Evolutionary conservation across 768 basidiomycete genomes (phyloP).

Genomic region (Suillus fuscotomentosus): DNA sequence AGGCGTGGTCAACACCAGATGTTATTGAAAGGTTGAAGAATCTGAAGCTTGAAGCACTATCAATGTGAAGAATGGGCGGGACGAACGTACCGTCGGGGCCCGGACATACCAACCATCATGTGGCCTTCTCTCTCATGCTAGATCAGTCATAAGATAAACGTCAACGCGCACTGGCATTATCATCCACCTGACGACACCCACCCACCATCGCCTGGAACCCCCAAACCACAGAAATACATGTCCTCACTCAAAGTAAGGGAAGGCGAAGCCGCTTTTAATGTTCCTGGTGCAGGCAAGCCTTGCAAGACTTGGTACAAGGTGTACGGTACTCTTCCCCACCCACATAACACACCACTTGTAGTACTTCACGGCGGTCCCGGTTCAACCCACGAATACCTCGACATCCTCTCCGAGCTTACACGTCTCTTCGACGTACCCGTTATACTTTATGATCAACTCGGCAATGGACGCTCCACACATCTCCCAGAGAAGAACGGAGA

Average conservation of each 20-base stretch:
- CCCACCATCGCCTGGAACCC: not conserved
- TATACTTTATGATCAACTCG: conserved; percentile 57
- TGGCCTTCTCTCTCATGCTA: not conserved
- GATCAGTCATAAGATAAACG: not conserved
- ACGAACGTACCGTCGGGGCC: too few species aligned
- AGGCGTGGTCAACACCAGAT: not conserved
- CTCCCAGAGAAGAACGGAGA: conserved; percentile 46
- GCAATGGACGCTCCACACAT: conserved; percentile 53
- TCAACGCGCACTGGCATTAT: too few species aligned
- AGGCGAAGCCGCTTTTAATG: conserved; percentile 27
- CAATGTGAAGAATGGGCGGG: not conserved
- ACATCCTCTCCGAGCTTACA: conserved; percentile 38
- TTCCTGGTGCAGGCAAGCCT: conserved; percentile 29
- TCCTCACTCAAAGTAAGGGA: conserved; percentile 29
- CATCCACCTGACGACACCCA: not conserved
- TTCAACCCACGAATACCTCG: conserved; percentile 38
- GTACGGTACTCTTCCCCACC: conserved; percentile 39
- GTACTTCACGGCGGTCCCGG: conserved; percentile 58
- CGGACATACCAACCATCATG: not conserved
- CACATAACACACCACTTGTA: conserved; percentile 41
- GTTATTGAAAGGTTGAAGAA: not conserved
- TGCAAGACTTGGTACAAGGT: conserved; percentile 53
- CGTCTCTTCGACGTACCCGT: conserved; percentile 39
- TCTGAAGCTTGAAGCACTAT: not conserved
- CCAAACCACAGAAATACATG: conserved; percentile 14